Evolutionary conservation across 108 stramenopile genomes (phyloP).

Genomic region (Nannochloropsis gaditana): DNA sequence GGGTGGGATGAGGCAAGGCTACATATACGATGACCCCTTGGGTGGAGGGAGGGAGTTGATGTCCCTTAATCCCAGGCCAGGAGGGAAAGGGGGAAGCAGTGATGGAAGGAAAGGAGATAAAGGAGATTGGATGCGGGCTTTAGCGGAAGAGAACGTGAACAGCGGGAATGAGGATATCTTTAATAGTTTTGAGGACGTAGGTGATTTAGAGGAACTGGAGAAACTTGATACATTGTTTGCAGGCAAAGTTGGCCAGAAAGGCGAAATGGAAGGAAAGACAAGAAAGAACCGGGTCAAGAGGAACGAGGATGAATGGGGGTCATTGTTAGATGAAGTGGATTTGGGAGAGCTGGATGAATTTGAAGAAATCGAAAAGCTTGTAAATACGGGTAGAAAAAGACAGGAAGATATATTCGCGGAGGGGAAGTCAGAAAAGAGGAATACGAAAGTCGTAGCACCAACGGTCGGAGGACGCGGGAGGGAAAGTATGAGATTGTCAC

Average conservation of each 20-base stretch:
- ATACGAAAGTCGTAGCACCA: neutral
- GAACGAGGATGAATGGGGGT: neutral
- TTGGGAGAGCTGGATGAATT: neutral
- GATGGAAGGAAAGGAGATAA: neutral
- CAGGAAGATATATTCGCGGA: neutral
- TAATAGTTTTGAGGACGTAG: neutral
- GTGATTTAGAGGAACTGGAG: neutral
- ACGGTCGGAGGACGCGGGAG: neutral
- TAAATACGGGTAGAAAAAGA: neutral
- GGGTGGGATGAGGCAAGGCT: neutral
- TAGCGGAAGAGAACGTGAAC: neutral
- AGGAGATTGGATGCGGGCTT: neutral
- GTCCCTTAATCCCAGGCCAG: neutral
- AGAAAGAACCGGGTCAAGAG: too few species aligned
- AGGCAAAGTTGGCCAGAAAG: neutral
- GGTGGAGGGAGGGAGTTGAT: neutral
- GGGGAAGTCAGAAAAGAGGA: neutral
- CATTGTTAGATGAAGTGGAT: constrained; percentile 6
- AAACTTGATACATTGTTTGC: constrained; percentile 18
- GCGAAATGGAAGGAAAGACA: neutral
- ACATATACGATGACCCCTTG: neutral
- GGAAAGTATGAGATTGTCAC: neutral
- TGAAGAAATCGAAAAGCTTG: neutral
- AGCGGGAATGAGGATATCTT: neutral
- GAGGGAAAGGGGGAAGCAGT: neutral